Percentiles rank a stretch among this genome's conserved stretches.
Conservation (phyloP, 163 green algal species). For the Botryococcus braunii region DNA sequence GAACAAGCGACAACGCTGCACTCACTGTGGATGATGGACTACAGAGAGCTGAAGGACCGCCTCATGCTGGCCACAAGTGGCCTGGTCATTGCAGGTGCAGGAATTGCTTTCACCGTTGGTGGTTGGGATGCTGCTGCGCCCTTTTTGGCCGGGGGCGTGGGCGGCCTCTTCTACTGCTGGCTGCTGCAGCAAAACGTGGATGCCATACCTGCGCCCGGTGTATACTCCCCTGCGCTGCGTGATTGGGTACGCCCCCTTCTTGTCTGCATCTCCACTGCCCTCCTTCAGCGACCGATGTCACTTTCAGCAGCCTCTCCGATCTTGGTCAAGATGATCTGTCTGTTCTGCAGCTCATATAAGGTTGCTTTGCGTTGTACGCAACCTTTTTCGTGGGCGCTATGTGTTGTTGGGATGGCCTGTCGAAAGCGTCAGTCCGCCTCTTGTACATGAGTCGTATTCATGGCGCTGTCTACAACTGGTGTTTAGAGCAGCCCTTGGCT, state of each 20-base stretch:
- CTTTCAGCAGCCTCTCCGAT: too few species aligned
- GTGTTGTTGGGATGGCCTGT: too few species aligned
- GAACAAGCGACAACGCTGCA: conserved; percentile 49
- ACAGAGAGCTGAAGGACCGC: conserved; percentile 50
- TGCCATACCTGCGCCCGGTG: conserved; percentile 10
- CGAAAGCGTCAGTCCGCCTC: too few species aligned
- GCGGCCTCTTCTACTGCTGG: conserved; percentile 62
- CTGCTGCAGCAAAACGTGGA: conserved; percentile 58
- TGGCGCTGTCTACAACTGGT: too few species aligned
- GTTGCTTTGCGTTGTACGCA: too few species aligned
- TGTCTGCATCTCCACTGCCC: too few species aligned
- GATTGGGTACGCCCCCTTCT: not conserved
- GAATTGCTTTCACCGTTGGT: conserved; percentile 5
- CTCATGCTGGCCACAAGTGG: conserved; percentile 26
- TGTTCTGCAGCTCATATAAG: too few species aligned
- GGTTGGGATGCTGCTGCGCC: conserved; percentile 49
- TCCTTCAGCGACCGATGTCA: too few species aligned
- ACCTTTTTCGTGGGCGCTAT: too few species aligned
- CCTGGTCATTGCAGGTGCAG: not conserved
- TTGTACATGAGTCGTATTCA: too few species aligned
- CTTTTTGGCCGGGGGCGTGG: conserved; percentile 55
- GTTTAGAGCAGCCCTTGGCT: too few species aligned
- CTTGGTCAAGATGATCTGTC: too few species aligned
- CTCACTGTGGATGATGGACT: conserved; percentile 46
- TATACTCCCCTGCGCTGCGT: not conserved